Base-by-base conservation (phyloP, 2,329 filamentous ascomycete genomes). In the Venturia oleaginea region DNA sequence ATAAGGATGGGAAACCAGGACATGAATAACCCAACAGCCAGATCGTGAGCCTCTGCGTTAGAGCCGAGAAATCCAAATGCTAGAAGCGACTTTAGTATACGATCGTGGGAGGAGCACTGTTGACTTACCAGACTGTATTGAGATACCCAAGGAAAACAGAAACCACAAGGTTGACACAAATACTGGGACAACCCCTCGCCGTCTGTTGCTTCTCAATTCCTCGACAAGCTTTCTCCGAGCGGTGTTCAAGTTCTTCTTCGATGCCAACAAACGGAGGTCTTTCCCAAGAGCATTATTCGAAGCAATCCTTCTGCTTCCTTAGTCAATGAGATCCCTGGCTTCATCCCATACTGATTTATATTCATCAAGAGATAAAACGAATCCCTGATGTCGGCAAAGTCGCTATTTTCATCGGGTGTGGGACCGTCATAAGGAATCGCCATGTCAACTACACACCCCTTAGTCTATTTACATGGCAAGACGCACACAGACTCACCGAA, bases 151-250 rank as follows among this genome's bases (percentile, higher is more conserved):
- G 27, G 57, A 61, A 37, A 65, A 61, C 17, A 65, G 22, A 43
- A 65, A 65, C 63, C 63, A 65, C 37, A 65, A n/a, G 1, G 63
- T 65, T 13, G 63, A 65, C 10, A 65, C 54, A 27, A 65, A 65
- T 6, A 65, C 63, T 5, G 63, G 63, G 2, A 65, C 63, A 38
- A 62, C 63, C 6, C 63, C 63, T 32, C 59, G 34, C 17, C 59
- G 37, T 43, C 63, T 46, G 27, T 65, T 48, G 27, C 42, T 55
- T 43, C 63, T 30, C n/a, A 65, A 19, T 10, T 61, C 42, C 8
- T 46, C 59, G 5, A 57, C 63, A 7, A 65, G 32, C 17, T 62
- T 62, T 32, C 34, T 38, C 7, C 63, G 59, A 24, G 43, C 43
- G 2, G 38, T 17, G 32, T 34, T 17, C 8, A 65, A 38, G 11